Evolutionary conservation across 805 yeast genomes (phyloP).

Genomic region (Metschnikowia santaceciliae): DNA sequence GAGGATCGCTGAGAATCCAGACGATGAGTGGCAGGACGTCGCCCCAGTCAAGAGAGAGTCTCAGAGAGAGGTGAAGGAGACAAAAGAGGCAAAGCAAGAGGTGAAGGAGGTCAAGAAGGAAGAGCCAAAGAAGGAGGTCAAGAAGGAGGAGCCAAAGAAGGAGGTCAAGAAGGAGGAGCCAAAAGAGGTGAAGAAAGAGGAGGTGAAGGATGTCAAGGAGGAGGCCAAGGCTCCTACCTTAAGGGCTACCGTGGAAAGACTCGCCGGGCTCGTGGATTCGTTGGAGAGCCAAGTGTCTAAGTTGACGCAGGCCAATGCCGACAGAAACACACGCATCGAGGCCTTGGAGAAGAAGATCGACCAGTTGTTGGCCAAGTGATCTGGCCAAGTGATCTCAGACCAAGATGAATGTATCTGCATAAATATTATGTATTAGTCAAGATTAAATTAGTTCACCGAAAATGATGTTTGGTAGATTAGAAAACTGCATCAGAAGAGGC

Average conservation of each 20-base stretch:
- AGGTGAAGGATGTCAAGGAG: neutral
- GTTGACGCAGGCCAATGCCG: constrained; percentile 51
- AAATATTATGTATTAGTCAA: neutral
- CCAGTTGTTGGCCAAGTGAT: constrained; percentile 25
- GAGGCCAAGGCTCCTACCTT: constrained; percentile 43
- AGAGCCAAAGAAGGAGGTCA: too few species aligned
- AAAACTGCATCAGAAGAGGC: too few species aligned
- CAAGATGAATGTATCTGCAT: neutral
- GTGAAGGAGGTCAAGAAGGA: neutral
- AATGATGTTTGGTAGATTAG: too few species aligned
- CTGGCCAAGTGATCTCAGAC: neutral
- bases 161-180: constrained; percentile 3
- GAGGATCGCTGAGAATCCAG: constrained; percentile 19
- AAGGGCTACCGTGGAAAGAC: constrained; percentile 66
- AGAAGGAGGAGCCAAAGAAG: constrained; percentile 1
- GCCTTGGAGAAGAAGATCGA: constrained; percentile 61
- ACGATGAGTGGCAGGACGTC: constrained; percentile 41
- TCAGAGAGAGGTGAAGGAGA: neutral
- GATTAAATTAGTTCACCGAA: too few species aligned
- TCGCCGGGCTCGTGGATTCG: constrained; percentile 52
- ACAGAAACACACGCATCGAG: constrained; percentile 60
- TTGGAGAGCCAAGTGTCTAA: constrained; percentile 54
- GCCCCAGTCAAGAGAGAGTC: constrained; percentile 16
- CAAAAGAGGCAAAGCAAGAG: too few species aligned
- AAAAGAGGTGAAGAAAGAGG: constrained; percentile 9